These are phyloP conservation scores for Allantophomopsis cytisporea DNA, from an alignment of 2,329 filamentous ascomycete genomes.

Conservation along the genomic window DNA sequence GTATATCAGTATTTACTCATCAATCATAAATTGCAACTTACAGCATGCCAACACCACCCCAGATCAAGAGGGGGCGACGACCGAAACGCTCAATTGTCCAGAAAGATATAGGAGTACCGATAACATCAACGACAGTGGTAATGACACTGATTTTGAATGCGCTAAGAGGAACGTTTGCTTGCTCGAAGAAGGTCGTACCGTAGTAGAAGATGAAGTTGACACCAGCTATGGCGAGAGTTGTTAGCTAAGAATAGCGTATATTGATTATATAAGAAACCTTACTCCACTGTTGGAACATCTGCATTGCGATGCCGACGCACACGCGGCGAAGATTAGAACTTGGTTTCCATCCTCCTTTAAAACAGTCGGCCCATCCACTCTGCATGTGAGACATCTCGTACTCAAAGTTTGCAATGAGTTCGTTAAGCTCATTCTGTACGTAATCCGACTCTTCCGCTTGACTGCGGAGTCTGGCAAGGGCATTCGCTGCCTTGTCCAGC, in stretches of 20 bases:
- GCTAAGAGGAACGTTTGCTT: constrained; percentile 37
- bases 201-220: constrained; percentile 86
- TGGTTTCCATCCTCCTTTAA: constrained; percentile 41
- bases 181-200: constrained; percentile 71
- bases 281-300: constrained; percentile 66
- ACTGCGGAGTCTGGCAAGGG: constrained; percentile 57
- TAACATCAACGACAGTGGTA: constrained; percentile 18
- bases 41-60: constrained; percentile 69
- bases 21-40: not conserved
- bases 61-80: constrained; percentile 66
- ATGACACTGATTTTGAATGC: constrained; percentile 49
- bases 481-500: constrained; percentile 44
- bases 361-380: constrained; percentile 48
- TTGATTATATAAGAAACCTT: constrained; percentile 35
- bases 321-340: constrained; percentile 59
- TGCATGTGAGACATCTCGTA: constrained; percentile 56
- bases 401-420: constrained; percentile 78
- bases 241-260: constrained; percentile 48
- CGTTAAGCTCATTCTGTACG: constrained; percentile 63
- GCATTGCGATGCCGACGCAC: constrained; percentile 58
- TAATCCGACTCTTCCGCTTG: constrained; percentile 59
- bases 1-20: not conserved
- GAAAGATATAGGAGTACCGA: not conserved
- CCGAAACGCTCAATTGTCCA: constrained; percentile 67
- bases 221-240: constrained; percentile 25